Evolutionary conservation across 768 basidiomycete species (phyloP), one percentile per base, ranked within the genome.

Genomic region (Royoungia palumana): DNA sequence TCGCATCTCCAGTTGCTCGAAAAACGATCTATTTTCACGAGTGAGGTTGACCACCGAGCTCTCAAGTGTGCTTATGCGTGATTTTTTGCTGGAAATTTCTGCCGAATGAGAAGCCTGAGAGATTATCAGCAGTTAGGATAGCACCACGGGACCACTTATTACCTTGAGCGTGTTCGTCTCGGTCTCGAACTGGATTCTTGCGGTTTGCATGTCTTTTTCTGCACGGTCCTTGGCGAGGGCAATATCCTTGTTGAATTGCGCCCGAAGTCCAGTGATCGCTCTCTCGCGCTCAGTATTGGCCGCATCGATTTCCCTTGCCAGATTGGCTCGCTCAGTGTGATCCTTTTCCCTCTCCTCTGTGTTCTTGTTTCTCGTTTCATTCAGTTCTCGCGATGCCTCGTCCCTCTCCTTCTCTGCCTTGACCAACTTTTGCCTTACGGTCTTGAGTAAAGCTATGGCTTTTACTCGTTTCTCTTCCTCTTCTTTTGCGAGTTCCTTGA

Each of bases 391-490:
- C 42, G 78, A 50, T 0, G 79, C 74, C 50, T 95, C 93, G 32
- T 97, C 94, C 57, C 81, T 81, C 20, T 95, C 93, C 72, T 93
- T 94, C 69, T 98, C 95, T 6, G 92, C 85, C 63, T 93, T 97
- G 24, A 97, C 91, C n/a, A 95, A 72, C 67, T 97, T 99, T 70
- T 93, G 86, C 47, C 96, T 74, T n/a, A 98, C 90, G 2, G 93
- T 93, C 70, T 97, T 97, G 49, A 99, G 73, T 22, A 97, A 71
- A 43, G 84, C 87, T 55, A 98, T 87, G 0, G 94, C 94, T 61
- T 98, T 99, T 17, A 84, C 81, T 12, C 95, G 83, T 69, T 99
- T 98, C 70, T 99, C 96, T 66, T 98, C 96, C 63, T 98, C 96
- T 52, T 97, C 94, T 65, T 90, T 96, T 6, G 83, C 85, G 10